Percentiles rank a stretch among this genome's conserved stretches.
Evolutionary conservation across 1,139 yeast genomes (phyloP).

Genomic region (Pichia sp.): DNA sequence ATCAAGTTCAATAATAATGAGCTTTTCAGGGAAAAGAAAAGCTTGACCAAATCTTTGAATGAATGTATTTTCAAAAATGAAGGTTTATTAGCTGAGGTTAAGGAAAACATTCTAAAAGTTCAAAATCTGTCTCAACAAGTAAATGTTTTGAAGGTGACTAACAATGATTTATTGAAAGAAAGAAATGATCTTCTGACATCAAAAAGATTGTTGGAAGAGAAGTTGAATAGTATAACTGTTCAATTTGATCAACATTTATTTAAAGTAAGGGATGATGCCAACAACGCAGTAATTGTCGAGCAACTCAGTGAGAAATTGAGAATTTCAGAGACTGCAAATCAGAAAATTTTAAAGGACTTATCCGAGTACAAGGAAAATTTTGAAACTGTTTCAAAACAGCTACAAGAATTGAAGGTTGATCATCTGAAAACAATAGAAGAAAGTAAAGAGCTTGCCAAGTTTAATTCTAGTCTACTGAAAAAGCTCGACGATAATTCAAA

Average conservation of each 20-base stretch:
- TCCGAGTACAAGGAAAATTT: conserved; percentile 31
- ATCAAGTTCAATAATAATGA: conserved; percentile 46
- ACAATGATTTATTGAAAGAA: conserved; percentile 41
- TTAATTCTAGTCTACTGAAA: conserved; percentile 27
- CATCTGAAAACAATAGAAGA: conserved; percentile 27
- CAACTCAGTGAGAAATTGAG: conserved; percentile 29
- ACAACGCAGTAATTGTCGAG: conserved; percentile 23
- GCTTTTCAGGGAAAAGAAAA: conserved; percentile 42
- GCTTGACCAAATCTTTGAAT: conserved; percentile 35
- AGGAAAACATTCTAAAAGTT: conserved; percentile 36
- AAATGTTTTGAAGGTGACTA: conserved; percentile 40
- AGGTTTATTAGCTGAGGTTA: conserved; percentile 35
- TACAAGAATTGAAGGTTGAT: conserved; percentile 18
- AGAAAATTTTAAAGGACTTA: conserved; percentile 26
- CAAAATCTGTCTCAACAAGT: conserved; percentile 43
- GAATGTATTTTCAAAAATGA: conserved; percentile 42
- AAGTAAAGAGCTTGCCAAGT: conserved; percentile 29
- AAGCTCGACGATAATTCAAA: conserved; percentile 24
- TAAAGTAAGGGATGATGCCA: conserved; percentile 27
- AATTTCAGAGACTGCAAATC: conserved; percentile 33
- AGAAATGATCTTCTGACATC: conserved; percentile 41
- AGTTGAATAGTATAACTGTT: conserved; percentile 35
- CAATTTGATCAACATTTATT: conserved; percentile 37
- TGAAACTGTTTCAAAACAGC: conserved; percentile 11
- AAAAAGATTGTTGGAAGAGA: conserved; percentile 39